Evolutionary conservation across 192 early-diverging fungal genomes (phyloP).

Genomic region (Entomortierella chlamydospora): DNA sequence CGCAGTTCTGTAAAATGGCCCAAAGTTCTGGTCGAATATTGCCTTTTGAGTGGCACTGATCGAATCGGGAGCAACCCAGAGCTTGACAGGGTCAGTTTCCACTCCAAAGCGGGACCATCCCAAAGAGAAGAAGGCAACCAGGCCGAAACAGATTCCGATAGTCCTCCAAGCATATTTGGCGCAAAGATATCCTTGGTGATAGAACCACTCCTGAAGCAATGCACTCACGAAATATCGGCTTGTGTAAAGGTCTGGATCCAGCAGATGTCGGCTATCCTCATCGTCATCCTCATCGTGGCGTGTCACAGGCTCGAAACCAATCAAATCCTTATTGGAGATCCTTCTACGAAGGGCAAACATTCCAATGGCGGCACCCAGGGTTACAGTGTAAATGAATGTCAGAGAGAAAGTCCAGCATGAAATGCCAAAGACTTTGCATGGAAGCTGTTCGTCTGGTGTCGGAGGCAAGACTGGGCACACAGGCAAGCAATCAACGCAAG

Average conservation of each 20-base stretch:
- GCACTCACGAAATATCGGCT: conserved; percentile 62
- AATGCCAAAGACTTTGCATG: conserved; percentile 59
- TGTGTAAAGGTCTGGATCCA: conserved; percentile 60
- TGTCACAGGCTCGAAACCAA: conserved; percentile 60
- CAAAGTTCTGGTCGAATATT: conserved; percentile 71
- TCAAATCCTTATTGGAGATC: conserved; percentile 30
- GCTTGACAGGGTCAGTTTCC: conserved; percentile 66
- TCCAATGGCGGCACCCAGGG: conserved; percentile 32
- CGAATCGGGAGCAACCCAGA: conserved; percentile 72
- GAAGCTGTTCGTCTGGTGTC: conserved; percentile 55
- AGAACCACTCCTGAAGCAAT: conserved; percentile 69
- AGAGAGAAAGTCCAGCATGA: conserved; percentile 65
- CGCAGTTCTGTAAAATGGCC: conserved; percentile 75
- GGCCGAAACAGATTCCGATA: conserved; percentile 50
- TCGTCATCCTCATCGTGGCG: conserved; percentile 56
- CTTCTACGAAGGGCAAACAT: conserved; percentile 40
- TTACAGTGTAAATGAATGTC: conserved; percentile 53
- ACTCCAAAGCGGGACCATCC: conserved; percentile 68
- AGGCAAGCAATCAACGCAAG: conserved; percentile 70
- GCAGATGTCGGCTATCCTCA: conserved; percentile 46
- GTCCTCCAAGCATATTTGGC: conserved; percentile 66
- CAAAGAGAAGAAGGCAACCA: conserved; percentile 63
- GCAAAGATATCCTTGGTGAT: conserved; percentile 66
- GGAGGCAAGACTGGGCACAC: conserved; percentile 67
- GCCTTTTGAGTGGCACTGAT: conserved; percentile 64